These are phyloP conservation scores for Puccinia triticina DNA, from an alignment of 1,284 basidiomycete genomes.

Conservation along the genomic window DNA sequence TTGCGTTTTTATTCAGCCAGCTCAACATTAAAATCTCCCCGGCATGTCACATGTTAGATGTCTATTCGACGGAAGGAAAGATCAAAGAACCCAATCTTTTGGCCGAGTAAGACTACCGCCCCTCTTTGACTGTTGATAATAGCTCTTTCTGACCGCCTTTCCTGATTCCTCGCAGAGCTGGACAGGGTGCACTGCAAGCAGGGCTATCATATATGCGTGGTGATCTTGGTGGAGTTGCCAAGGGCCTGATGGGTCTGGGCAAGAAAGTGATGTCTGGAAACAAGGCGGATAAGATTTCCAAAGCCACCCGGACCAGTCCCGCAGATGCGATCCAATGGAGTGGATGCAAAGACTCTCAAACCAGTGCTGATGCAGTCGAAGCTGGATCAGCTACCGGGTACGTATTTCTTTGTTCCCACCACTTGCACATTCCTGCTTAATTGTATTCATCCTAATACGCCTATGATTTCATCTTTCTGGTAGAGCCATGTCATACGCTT, in stretches of 20 bases:
- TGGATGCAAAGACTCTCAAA: constrained; percentile 91
- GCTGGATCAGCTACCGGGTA: constrained; percentile 76
- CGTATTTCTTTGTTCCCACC: neutral
- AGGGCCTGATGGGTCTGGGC: constrained; percentile 62
- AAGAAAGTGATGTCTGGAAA: constrained; percentile 62
- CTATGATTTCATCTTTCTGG: neutral
- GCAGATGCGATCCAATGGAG: constrained; percentile 76
- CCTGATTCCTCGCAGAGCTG: constrained; percentile 55
- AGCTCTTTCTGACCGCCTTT: constrained; percentile 47
- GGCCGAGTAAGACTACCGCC: constrained; percentile 74
- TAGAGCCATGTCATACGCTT: constrained; percentile 52
- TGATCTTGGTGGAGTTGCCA: constrained; percentile 74
- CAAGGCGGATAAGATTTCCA: constrained; percentile 70
- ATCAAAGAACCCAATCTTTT: constrained; percentile 87
- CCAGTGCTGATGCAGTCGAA: constrained; percentile 84
- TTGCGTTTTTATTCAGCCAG: constrained; percentile 50
- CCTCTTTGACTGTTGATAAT: constrained; percentile 61
- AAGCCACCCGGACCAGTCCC: constrained; percentile 73
- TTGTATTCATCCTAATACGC: neutral
- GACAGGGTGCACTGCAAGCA: constrained; percentile 61
- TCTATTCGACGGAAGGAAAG: constrained; percentile 86
- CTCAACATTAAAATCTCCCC: neutral
- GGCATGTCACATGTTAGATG: constrained; percentile 50
- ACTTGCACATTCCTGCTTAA: neutral
- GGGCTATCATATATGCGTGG: constrained; percentile 73